A percentile compares a stretch with the other conserved stretches of the same genome.
These are phyloP conservation scores for Breviolum minutum DNA, from an alignment of 73 alveolate species.

Conservation along the genomic window DNA sequence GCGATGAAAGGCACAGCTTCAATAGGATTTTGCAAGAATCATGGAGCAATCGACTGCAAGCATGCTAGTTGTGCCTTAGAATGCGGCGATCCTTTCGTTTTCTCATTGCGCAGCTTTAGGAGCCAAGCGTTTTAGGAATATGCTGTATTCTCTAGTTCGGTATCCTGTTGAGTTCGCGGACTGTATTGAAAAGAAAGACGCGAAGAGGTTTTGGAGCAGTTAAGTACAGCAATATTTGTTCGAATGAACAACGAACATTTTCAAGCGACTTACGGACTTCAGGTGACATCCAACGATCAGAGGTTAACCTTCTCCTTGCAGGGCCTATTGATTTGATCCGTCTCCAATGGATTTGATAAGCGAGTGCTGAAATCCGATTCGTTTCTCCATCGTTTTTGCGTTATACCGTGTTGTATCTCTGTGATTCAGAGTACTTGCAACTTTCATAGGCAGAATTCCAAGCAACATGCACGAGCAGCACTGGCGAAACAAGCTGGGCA, in stretches of 20 bases:
- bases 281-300: constrained; percentile 4
- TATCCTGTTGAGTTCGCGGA: too few species aligned
- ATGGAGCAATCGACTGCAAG: too few species aligned
- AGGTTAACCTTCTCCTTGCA: neutral
- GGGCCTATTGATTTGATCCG: neutral
- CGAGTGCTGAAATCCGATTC: neutral
- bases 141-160: too few species aligned
- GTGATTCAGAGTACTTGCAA: neutral
- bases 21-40: neutral
- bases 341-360: neutral
- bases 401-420: neutral
- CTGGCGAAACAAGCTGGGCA: constrained; percentile 63
- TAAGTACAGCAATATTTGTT: neutral
- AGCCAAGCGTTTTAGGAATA: too few species aligned
- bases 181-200: too few species aligned
- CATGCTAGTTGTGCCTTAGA: too few species aligned
- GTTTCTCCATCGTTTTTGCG: neutral
- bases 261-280: neutral
- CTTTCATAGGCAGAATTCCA: neutral
- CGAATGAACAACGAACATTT: neutral
- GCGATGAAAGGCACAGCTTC: neutral
- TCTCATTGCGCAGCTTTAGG: too few species aligned
- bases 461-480: constrained; percentile 84
- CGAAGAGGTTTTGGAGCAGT: neutral
- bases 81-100: too few species aligned